Conservation (phyloP, 495 filamentous ascomycete species). For the Delitschia confertaspora region DNA sequence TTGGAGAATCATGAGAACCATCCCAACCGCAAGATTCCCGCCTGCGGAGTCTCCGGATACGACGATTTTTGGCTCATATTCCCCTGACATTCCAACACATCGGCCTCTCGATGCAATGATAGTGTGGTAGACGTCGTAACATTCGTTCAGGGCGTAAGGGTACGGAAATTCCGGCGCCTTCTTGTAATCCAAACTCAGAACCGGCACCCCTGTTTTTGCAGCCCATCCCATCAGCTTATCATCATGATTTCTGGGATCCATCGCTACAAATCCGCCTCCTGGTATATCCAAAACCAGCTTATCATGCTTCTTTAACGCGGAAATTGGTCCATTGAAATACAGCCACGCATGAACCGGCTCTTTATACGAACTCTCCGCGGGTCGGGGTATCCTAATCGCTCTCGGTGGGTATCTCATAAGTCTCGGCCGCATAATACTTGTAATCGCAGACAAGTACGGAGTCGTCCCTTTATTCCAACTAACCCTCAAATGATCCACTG, state of each 20-base stretch:
- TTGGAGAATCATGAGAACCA: constrained; percentile 80
- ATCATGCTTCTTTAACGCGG: constrained; percentile 64
- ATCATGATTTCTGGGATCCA: constrained; percentile 83
- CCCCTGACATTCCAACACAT: constrained; percentile 76
- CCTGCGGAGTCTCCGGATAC: constrained; percentile 89
- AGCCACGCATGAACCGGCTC: constrained; percentile 82
- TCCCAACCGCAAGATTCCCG: constrained; percentile 76
- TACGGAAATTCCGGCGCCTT: constrained; percentile 95
- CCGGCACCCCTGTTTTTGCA: constrained; percentile 68
- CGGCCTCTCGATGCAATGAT: constrained; percentile 67
- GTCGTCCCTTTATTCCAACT: constrained; percentile 92
- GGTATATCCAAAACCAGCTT: constrained; percentile 85
- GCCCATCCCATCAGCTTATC: constrained; percentile 90
- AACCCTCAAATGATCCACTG: constrained; percentile 82
- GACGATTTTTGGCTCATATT: constrained; percentile 60
- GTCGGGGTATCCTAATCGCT: constrained; percentile 73
- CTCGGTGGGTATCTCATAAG: constrained; percentile 71
- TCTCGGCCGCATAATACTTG: constrained; percentile 63
- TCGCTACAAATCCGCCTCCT: constrained; percentile 91
- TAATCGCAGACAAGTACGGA: constrained; percentile 66
- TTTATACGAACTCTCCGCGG: constrained; percentile 64
- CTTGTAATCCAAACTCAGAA: constrained; percentile 85
- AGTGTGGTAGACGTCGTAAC: constrained; percentile 84
- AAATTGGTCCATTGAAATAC: constrained; percentile 84
- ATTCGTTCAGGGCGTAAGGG: constrained; percentile 91